These are phyloP conservation scores for Mucor piriformis DNA, from an alignment of 371 early-diverging fungal genomes.

Conservation along the genomic window DNA sequence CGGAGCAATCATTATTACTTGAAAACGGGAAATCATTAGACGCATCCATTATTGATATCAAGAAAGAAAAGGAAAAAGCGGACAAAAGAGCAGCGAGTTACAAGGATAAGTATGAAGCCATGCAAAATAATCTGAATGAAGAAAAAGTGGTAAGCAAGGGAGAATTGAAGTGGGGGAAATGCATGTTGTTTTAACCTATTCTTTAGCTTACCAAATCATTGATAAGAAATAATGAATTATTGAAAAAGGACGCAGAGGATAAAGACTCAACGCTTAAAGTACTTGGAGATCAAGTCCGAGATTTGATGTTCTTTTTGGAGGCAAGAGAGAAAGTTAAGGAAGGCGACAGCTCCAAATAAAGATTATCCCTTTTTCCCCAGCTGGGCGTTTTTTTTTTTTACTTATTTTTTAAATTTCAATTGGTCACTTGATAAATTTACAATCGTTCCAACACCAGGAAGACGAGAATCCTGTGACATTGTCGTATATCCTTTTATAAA, in stretches of 20 bases:
- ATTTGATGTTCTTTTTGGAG: constrained; percentile 44
- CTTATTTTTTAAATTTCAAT: background rate
- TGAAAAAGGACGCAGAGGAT: constrained; percentile 26
- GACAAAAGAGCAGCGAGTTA: constrained; percentile 13
- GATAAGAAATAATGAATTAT: constrained; percentile 22
- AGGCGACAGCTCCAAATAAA: background rate
- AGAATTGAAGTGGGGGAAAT: no score
- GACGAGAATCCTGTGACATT: constrained; percentile 11
- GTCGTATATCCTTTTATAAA: constrained; percentile 5
- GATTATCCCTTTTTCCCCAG: background rate
- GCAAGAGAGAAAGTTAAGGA: constrained; percentile 27
- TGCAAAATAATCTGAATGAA: constrained; percentile 32
- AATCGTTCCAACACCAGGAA: constrained; percentile 1
- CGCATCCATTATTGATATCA: constrained; percentile 1
- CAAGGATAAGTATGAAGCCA: constrained; percentile 18
- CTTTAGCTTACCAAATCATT: constrained; percentile 18
- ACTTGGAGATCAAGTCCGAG: constrained; percentile 43
- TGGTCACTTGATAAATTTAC: constrained; percentile 7
- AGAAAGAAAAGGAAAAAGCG: constrained; percentile 4
- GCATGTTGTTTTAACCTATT: background rate
- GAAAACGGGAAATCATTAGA: constrained; percentile 4
- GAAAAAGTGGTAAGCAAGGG: constrained; percentile 33
- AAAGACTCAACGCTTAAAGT: constrained; percentile 31
- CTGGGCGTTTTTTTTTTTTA: background rate
- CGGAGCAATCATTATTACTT: background rate